Evolutionary conservation across 1,139 yeast species (phyloP), one percentile per base, ranked within the genome.

Genomic region (Suhomyces yuchorum): DNA sequence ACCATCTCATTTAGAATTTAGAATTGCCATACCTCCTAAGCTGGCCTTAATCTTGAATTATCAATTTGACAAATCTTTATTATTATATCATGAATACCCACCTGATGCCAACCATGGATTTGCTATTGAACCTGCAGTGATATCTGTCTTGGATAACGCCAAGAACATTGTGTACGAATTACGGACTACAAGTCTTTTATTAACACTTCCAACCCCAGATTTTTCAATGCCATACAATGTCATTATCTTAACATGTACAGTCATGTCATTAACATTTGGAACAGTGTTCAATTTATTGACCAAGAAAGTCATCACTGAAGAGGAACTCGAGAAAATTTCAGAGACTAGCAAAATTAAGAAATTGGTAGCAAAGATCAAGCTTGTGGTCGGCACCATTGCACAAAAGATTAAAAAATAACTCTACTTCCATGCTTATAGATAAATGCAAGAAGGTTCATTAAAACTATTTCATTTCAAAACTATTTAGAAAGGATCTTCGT

Each of bases 91-190:
- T 8, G 99, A 95, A 64, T 95, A 95, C 60, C 99, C 99, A 11
- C 99, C 99, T 1, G 99, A 95, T 73, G 99, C 99, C 1, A 95
- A 95, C 65, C 97, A 93, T 58, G 99, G 99, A 0, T 95, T 93
- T 66, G 93, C 93, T 49, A 83, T 95, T 37, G 96, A 93, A 37
- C 96, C 97, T 0, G 96, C 93, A 3, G 87, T 90, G 6, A 73
- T 91, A 9, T 78, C 87, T 1, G 80, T 87, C 0, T 53, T 78
- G 4, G 52, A 60, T 12, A 49, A 53, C 4, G 12, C 20, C 4
- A 52, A 65, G 1, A 51, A 52, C 34, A 47, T 48, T 1, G 49
- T 56, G n/a, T 89, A 88, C 57, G 79, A 82, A 44, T 65, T 85
- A 51, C 78, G 99, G 60, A 90, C 98, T 0, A 84, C 97, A 1